Evolutionary conservation across 352 stramenopile species (phyloP), one percentile per base, ranked within the genome.

Genomic region (Globisporangium yorkense): DNA sequence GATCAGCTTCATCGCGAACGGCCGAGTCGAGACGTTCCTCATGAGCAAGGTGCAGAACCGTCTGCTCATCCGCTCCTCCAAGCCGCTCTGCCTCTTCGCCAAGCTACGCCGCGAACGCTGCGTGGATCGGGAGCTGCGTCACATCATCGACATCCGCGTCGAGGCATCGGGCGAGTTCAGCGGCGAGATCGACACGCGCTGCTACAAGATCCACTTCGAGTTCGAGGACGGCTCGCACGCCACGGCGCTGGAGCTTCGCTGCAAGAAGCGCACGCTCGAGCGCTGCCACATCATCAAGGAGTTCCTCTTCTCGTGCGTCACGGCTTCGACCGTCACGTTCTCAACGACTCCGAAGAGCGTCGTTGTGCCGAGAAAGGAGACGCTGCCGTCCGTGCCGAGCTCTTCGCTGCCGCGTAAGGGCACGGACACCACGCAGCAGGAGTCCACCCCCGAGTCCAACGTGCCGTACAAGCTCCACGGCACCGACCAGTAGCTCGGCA

Each of bases 131-230:
- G 75, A 89, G 16, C 70, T 89, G 48, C 67, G 72, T 37, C 54
- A 69, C 51, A 87, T 89, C 47, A 56, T 69, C 16, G 80, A 82
- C 58, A 82, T 89, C 27, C 79, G 79, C 43, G 74, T 88, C 33
- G 79, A 89, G 49, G 67, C 75, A 41, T 68, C 67, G 13, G 79
- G 79, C 16, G 79, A 89, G 57, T 76, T 87, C 59, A 88, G 71
- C 27, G 75, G 77, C 12, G 79, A 89, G 18, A 66, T 87, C 27
- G 77, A 88, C 68, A 89, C 79, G 49, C 72, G 79, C 8, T 72
- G 59, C 51, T 89, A 87, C 63, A 84, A 88, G 54, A 68, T 89
- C 18, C 71, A 87, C 56, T 88, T 89, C 56, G 79, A 89, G 45
- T 89, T 89, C 59, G 66, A 83, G 54, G 75, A 89, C 48, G 77